Percentiles rank a stretch among this genome's conserved stretches.
Conservation (phyloP, 1,284 basidiomycete species). For the Grifola frondosa region DNA sequence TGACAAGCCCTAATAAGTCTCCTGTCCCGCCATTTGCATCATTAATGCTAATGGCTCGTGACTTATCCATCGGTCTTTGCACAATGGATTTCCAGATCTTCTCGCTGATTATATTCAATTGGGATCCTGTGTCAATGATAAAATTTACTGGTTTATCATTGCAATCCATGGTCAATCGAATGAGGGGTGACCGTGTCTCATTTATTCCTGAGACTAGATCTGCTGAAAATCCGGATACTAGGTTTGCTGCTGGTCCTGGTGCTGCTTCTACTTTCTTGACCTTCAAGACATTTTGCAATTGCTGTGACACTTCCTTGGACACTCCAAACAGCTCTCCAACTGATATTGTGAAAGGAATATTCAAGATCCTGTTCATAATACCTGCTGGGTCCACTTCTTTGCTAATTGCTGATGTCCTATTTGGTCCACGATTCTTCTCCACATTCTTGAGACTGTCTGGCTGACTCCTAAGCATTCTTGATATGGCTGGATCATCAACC, state of each 20-base stretch:
- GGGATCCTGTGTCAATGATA: conserved; percentile 4
- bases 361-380: not conserved
- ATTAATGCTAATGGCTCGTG: not conserved
- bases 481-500: not conserved
- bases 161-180: conserved; percentile 3
- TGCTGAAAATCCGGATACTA: not conserved
- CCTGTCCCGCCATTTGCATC: conserved; percentile 2
- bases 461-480: not conserved
- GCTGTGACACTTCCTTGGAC: conserved; percentile 1
- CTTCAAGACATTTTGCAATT: not conserved
- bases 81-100: conserved; percentile 2
- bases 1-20: not conserved
- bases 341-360: not conserved
- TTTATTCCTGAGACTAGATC: too few species aligned
- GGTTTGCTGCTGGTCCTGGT: not conserved
- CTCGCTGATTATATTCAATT: conserved; percentile 4
- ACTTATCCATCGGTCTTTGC: not conserved
- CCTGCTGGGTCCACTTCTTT: conserved; percentile 1
- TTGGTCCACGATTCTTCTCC: not conserved
- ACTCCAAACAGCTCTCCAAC: conserved; percentile 1
- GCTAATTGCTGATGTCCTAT: not conserved
- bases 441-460: not conserved
- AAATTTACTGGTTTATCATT: conserved; percentile 1
- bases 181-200: too few species aligned
- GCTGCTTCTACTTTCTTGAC: not conserved